Base-by-base conservation (phyloP, 1,284 basidiomycete species). In the Cutaneotrichosporon sp. region DNA sequence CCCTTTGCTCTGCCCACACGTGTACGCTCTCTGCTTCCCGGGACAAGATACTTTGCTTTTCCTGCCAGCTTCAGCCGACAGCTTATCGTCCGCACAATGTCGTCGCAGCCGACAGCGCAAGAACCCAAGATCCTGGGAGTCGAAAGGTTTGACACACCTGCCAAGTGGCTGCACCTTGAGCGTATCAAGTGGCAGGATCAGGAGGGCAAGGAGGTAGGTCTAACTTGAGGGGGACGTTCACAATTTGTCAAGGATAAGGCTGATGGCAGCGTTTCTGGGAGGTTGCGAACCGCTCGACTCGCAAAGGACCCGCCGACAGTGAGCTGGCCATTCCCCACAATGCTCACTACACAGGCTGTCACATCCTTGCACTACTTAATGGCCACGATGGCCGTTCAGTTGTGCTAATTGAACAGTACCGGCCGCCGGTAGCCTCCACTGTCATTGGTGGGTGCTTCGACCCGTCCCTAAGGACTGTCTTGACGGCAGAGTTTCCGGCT, bases 321-420 rank as follows among this genome's bases (percentile, higher is more conserved):
- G 47, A 48, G 73, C 65, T 9, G 15, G 20, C 14, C 18, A 20
- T 14, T n/a, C 43, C 1, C 13, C 18, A 8, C 23, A 8, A 2
- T 17, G 41, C 51, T 54, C 30, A 51, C 39, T 4, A 5, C 10
- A 1, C 43, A 75, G 90, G 85, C 51, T 90, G 93, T 10, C 85
- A 89, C 13, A 85, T 96, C 50, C 76, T 94, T 17, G 83, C 89
- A 4, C 75, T 94, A 17, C 78, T 97, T 41, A 81, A 81, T 80
- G 73, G 84, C 77, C 30, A 70, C 76, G 65, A 64, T 22, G 73
- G 72, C 1, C 51, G 68, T 0, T 87, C 85, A 0, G 91, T 88
- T 2, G 81, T 94, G 51, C 79, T 96, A 56, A 83, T 93, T 60
- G 89, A 93, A 69, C 90, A 93, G 71, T 93, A 84, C 72, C 82